Evolutionary conservation across 805 yeast genomes (phyloP).

Genomic region (Lipomyces starkeyi): DNA sequence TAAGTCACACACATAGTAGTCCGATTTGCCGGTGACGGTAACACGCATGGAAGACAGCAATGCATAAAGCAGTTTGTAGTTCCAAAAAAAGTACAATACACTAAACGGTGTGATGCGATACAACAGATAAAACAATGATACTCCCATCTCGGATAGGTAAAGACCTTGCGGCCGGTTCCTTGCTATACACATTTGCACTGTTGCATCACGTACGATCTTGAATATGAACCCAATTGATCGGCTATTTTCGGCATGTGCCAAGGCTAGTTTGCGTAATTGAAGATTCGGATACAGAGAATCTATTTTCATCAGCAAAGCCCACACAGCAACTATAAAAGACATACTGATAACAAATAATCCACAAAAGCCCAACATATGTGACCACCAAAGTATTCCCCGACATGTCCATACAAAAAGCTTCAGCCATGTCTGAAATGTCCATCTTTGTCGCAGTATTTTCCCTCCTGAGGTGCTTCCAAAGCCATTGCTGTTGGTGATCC

Average conservation of each 20-base stretch:
- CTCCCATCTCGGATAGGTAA: slow-evolving; percentile 6
- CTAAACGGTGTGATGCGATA: slow-evolving; percentile 11
- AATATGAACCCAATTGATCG: not conserved
- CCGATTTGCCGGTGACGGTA: slow-evolving; percentile 15
- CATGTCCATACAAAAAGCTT: slow-evolving; percentile 23
- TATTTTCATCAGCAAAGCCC: not conserved
- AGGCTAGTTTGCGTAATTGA: slow-evolving; percentile 1
- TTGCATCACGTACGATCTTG: not conserved
- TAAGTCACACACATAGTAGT: slow-evolving; percentile 18
- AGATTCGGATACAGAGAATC: slow-evolving; percentile 11
- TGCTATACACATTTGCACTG: not conserved
- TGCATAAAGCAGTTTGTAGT: slow-evolving; percentile 19
- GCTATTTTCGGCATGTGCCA: slow-evolving; percentile 4
- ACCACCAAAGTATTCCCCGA: slow-evolving; percentile 17
- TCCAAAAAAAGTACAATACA: slow-evolving; percentile 27
- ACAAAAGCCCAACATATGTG: slow-evolving; percentile 8
- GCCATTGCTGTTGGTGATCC: not conserved
- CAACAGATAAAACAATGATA: slow-evolving; percentile 3
- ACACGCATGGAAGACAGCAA: slow-evolving; percentile 13
- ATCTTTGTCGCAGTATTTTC: not conserved
- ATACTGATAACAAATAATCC: slow-evolving; percentile 16
- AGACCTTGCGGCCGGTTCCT: not conserved
- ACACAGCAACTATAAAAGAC: not conserved
- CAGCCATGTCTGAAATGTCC: slow-evolving; percentile 9
- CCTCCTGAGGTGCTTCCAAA: not conserved